phyloP scores from a whole-genome alignment of 768 basidiomycete species.

The Collybia sordida region DNA sequence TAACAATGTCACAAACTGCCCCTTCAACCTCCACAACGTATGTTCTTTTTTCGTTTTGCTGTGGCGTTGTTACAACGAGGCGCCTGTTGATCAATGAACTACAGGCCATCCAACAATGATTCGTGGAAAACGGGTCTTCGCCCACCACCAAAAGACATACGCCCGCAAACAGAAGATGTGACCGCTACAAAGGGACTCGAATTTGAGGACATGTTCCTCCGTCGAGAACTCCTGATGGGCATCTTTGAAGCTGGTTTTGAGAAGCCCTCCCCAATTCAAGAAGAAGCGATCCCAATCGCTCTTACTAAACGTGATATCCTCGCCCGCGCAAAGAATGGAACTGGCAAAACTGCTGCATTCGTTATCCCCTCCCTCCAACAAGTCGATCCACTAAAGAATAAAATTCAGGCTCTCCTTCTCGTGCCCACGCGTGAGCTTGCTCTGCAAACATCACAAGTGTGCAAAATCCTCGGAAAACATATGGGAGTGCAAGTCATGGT shows the following conservation, averaged over 20 bases:
- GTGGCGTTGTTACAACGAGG: not conserved
- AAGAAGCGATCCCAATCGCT: slow-evolving; percentile 96
- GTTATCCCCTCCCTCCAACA: slow-evolving; percentile 96
- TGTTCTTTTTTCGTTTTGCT: slow-evolving; percentile 19
- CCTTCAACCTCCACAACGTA: slow-evolving; percentile 23
- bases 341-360: slow-evolving; percentile 98
- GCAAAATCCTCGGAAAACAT: slow-evolving; percentile 95
- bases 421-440: slow-evolving; percentile 99
- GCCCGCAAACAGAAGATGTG: slow-evolving; percentile 98
- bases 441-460: slow-evolving; percentile 97
- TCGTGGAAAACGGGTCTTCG: slow-evolving; percentile 80
- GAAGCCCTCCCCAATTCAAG: slow-evolving; percentile 96
- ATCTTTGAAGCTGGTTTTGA: slow-evolving; percentile 99
- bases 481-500: slow-evolving; percentile 98
- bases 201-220: slow-evolving; percentile 92
- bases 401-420: slow-evolving; percentile 95
- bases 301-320: slow-evolving; percentile 92
- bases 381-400: slow-evolving; percentile 76
- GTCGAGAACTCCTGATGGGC: slow-evolving; percentile 97
- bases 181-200: slow-evolving; percentile 90
- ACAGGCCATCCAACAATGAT: slow-evolving; percentile 35
- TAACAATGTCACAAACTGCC: slow-evolving; percentile 17
- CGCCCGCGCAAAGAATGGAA: slow-evolving; percentile 95
- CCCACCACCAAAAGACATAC: slow-evolving; percentile 84
- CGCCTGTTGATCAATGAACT: not conserved